Evolutionary conservation across 179 eudicot genomes (phyloP).

Genomic region (Heliamphora pulchella): DNA sequence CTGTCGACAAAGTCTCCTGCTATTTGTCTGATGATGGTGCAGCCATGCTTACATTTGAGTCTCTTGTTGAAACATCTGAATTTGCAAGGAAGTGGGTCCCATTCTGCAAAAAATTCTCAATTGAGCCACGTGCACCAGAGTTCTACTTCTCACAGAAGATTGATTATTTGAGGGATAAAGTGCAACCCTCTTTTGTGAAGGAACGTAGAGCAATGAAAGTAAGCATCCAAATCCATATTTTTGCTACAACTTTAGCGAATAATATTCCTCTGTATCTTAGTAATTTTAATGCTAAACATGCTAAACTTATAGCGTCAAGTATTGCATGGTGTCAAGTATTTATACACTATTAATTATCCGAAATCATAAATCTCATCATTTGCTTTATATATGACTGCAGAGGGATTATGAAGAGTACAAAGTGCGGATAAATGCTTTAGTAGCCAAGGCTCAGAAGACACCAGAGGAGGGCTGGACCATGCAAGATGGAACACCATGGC

Average conservation of each 20-base stretch:
- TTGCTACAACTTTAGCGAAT: no score
- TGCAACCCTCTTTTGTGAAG: slow-evolving; percentile 71
- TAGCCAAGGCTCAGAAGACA: slow-evolving; percentile 65
- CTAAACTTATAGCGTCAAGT: not conserved
- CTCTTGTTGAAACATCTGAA: slow-evolving; percentile 75
- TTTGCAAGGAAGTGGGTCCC: slow-evolving; percentile 85
- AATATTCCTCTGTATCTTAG: no score
- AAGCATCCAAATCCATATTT: not conserved
- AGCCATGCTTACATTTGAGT: slow-evolving; percentile 80
- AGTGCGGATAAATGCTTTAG: slow-evolving; percentile 62
- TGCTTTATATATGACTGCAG: slow-evolving; percentile 24
- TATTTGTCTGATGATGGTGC: slow-evolving; percentile 91
- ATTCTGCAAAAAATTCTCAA: slow-evolving; percentile 62
- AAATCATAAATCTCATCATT: not conserved
- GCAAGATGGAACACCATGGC: slow-evolving; percentile 97
- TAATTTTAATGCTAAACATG: not conserved
- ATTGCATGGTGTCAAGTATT: not conserved
- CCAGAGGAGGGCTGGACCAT: slow-evolving; percentile 90
- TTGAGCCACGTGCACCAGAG: slow-evolving; percentile 89
- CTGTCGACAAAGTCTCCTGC: slow-evolving; percentile 84
- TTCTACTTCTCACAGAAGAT: slow-evolving; percentile 71
- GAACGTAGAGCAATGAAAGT: slow-evolving; percentile 91
- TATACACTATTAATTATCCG: not conserved
- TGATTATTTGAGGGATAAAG: slow-evolving; percentile 68
- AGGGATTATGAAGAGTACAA: slow-evolving; percentile 84